Conservation (phyloP, 2,329 filamentous ascomycete species). For the Anthostomella pinea region DNA sequence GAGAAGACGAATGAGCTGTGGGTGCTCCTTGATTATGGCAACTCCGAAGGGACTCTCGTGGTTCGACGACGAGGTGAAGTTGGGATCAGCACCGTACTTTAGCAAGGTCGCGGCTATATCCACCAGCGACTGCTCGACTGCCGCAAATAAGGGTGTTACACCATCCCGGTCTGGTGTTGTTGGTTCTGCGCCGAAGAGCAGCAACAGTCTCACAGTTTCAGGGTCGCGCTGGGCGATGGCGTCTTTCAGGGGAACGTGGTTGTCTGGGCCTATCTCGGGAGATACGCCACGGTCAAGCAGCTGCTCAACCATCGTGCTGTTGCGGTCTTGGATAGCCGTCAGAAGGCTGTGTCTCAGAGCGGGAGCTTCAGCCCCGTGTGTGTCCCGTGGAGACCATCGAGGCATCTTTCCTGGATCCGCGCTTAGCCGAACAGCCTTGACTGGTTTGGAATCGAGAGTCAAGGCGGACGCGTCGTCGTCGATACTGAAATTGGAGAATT, state of each 20-base stretch:
- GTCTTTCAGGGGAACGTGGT: conserved; percentile 51
- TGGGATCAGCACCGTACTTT: conserved; percentile 62
- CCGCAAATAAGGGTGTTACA: conserved; percentile 49
- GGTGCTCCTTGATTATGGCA: conserved; percentile 49
- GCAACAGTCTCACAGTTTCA: conserved; percentile 53
- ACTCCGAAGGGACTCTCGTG: conserved; percentile 54
- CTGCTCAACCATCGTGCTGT: conserved; percentile 55
- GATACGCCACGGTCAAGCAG: conserved; percentile 57
- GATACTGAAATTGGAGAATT: conserved; percentile 24
- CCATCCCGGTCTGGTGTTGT: conserved; percentile 49
- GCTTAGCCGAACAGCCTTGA: conserved; percentile 47
- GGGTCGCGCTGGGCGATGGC: conserved; percentile 49
- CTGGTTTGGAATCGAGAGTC: conserved; percentile 25
- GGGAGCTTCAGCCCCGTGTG: conserved; percentile 39
- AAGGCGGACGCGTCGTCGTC: too few species aligned
- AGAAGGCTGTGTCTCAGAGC: conserved; percentile 48
- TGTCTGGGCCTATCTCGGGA: conserved; percentile 44
- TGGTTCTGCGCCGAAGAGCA: conserved; percentile 57
- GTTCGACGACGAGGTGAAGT: conserved; percentile 47
- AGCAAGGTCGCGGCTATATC: conserved; percentile 58
- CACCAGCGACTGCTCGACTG: conserved; percentile 51
- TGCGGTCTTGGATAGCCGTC: conserved; percentile 53
- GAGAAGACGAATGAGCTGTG: conserved; percentile 56
- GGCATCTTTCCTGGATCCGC: conserved; percentile 51
- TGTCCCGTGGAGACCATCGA: conserved; percentile 48